Conservation (phyloP, 345 rosid genomes). For the Fremontodendron californicum region DNA sequence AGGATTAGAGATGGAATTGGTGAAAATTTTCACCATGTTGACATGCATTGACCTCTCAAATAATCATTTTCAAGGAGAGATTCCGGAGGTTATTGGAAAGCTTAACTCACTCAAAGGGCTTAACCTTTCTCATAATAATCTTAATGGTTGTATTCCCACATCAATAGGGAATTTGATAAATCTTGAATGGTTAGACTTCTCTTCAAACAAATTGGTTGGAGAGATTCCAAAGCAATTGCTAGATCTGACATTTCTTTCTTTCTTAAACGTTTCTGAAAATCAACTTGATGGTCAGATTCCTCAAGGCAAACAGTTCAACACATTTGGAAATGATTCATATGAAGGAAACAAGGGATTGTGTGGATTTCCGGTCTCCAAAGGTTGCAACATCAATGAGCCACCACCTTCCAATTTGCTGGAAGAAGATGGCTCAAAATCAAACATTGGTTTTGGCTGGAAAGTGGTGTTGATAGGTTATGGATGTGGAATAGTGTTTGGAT, state of each 20-base stretch:
- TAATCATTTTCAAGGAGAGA: constrained; percentile 23
- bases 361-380: not conserved
- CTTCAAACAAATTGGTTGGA: constrained; percentile 19
- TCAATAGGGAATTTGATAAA: constrained; percentile 17
- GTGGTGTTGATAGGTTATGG: constrained; percentile 1
- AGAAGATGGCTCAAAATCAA: not conserved
- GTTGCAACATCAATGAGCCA: not conserved
- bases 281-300: constrained; percentile 17
- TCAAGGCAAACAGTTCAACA: not conserved
- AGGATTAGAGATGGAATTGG: constrained; percentile 2
- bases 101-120: constrained; percentile 18
- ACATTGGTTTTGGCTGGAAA: constrained; percentile 8
- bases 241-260: not conserved
- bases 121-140: constrained; percentile 28
- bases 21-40: not conserved
- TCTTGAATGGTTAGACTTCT: constrained; percentile 24
- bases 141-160: constrained; percentile 16
- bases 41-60: constrained; percentile 23
- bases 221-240: constrained; percentile 16
- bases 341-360: not conserved
- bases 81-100: constrained; percentile 20
- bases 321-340: not conserved
- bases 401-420: not conserved
- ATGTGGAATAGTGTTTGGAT: not conserved
- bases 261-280: constrained; percentile 16